These are phyloP conservation scores for Plasmodium cynomolgi DNA, from an alignment of 169 alveolate genomes.

Conservation along the genomic window DNA sequence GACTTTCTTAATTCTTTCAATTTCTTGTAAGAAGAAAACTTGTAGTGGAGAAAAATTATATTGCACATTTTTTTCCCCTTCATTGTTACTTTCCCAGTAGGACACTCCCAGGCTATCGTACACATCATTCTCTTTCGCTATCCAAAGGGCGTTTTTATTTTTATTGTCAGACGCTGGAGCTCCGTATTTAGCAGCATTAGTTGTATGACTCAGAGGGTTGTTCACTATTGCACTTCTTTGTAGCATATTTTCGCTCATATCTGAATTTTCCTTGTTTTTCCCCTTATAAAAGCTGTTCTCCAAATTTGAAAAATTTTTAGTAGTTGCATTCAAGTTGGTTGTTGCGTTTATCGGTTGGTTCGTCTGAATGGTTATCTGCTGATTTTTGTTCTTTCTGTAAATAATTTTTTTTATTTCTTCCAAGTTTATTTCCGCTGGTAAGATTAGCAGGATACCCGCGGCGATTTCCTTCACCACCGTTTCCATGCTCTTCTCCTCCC, in stretches of 20 bases:
- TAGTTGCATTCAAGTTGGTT: constrained; percentile 18
- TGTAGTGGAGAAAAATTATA: constrained; percentile 92
- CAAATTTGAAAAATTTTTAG: constrained; percentile 37
- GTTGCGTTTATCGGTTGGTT: constrained; percentile 59
- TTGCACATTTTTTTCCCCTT: constrained; percentile 56
- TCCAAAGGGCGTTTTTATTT: constrained; percentile 16
- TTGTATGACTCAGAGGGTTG: constrained; percentile 91
- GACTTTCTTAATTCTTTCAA: constrained; percentile 94
- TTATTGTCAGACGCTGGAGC: constrained; percentile 77
- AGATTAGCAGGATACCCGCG: constrained; percentile 87
- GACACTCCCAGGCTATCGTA: constrained; percentile 18
- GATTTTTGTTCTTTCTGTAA: constrained; percentile 70
- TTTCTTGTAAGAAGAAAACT: constrained; percentile 96
- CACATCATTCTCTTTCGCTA: constrained; percentile 45
- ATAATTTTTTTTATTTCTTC: constrained; percentile 72
- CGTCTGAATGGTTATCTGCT: constrained; percentile 23
- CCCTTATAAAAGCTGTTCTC: constrained; percentile 33
- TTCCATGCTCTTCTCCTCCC: constrained; percentile 95
- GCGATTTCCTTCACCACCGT: constrained; percentile 94
- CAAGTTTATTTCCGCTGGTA: constrained; percentile 91
- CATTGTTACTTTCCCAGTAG: constrained; percentile 71
- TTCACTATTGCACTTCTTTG: constrained; percentile 86
- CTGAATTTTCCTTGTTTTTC: constrained; percentile 37
- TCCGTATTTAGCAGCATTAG: constrained; percentile 88
- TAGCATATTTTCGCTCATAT: constrained; percentile 26